Percentiles rank a stretch among this genome's conserved stretches.
phyloP scores from a whole-genome alignment of 202 grass and related monocot species.

The Cymbopogon flexuosus region DNA sequence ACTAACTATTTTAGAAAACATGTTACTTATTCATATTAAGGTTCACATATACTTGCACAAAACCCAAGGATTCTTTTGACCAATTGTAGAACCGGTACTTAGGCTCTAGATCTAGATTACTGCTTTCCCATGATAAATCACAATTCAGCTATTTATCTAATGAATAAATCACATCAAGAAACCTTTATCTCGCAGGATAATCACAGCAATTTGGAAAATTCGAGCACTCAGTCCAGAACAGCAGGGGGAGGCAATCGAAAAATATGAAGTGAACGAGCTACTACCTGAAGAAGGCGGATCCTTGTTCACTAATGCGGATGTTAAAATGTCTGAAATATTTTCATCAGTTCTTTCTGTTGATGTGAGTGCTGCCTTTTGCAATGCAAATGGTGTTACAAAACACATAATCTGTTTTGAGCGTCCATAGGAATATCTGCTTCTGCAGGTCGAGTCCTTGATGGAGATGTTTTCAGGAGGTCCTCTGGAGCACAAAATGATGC shows the following conservation, averaged over 20 bases:
- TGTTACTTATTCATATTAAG: neutral
- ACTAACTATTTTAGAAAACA: neutral
- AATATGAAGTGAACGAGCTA: conserved; percentile 42
- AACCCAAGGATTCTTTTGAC: neutral
- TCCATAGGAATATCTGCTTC: neutral
- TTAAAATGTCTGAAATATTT: conserved; percentile 66
- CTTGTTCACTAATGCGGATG: conserved; percentile 49
- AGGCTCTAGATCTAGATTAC: neutral
- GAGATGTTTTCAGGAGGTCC: conserved; percentile 66
- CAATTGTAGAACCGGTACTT: neutral
- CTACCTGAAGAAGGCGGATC: conserved; percentile 41
- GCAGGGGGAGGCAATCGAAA: conserved; percentile 40
- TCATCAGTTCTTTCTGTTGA: conserved; percentile 42
- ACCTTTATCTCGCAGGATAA: conserved; percentile 41
- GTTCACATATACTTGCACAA: neutral
- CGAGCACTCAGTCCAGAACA: conserved; percentile 48
- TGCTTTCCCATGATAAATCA: conserved; percentile 1
- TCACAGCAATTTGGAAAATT: conserved; percentile 67
- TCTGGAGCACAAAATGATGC: conserved; percentile 58
- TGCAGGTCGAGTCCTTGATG: conserved; percentile 57
- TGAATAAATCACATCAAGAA: conserved; percentile 1
- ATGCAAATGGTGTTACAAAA: neutral
- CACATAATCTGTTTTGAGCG: conserved; percentile 8
- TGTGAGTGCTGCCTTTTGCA: conserved; percentile 34
- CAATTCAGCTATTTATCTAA: neutral